Conservation (phyloP, 768 basidiomycete species). For the Rhizopogon sp. region DNA sequence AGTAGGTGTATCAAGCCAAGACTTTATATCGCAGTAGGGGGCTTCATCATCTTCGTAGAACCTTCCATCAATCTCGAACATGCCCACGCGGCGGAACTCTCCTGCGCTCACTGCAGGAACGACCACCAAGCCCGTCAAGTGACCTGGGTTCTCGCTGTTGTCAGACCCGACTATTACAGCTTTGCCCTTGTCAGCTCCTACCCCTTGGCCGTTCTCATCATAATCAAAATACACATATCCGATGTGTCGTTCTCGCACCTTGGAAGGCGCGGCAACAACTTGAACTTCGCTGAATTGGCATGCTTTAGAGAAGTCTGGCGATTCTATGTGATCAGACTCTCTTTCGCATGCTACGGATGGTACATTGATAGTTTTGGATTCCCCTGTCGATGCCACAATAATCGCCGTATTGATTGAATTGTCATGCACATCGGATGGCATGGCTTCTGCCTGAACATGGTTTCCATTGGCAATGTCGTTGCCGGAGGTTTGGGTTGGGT, state of each 20-base stretch:
- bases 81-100: neutral
- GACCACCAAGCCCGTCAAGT: neutral
- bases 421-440: neutral
- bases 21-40: neutral
- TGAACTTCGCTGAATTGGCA: neutral
- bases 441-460: neutral
- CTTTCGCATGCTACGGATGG: neutral
- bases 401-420: neutral
- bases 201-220: neutral
- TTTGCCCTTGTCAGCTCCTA: neutral
- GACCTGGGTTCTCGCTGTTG: neutral
- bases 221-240: constrained; percentile 2
- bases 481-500: no score
- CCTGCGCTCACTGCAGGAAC: neutral
- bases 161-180: neutral
- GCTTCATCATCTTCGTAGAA: constrained; percentile 1
- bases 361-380: neutral
- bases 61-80: neutral
- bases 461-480: neutral
- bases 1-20: neutral
- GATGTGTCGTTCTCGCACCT: neutral
- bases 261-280: neutral
- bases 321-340: neutral
- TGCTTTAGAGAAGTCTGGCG: neutral
- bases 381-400: neutral